Evolutionary conservation across 768 basidiomycete species (phyloP).

Genomic region (Crepidotus variabilis): DNA sequence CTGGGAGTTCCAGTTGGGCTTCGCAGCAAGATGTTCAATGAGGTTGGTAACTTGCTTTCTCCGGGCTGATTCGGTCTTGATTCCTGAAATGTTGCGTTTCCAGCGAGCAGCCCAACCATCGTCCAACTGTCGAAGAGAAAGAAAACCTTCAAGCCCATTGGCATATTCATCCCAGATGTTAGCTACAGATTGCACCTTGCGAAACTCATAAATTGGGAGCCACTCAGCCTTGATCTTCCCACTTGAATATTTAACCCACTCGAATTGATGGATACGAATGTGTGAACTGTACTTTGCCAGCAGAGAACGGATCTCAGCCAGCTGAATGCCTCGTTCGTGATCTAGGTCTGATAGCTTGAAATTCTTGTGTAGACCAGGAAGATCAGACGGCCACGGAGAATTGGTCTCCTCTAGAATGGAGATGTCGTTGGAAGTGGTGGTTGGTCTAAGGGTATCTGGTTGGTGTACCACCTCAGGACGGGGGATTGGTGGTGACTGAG

Average conservation of each 20-base stretch:
- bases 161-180: conserved; percentile 26
- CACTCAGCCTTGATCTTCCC: conserved; percentile 17
- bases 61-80: conserved; percentile 19
- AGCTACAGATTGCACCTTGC: conserved; percentile 9
- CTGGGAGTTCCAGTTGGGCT: conserved; percentile 17
- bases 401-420: neutral
- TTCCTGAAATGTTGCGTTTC: conserved; percentile 15
- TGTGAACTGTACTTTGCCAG: neutral
- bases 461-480: too few relatives aligned
- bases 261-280: conserved; percentile 12
- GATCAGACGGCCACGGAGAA: neutral
- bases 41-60: too few relatives aligned
- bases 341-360: neutral
- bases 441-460: too few relatives aligned
- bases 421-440: neutral
- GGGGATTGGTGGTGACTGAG: too few relatives aligned
- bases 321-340: neutral
- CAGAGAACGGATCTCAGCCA: neutral
- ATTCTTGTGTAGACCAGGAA: neutral
- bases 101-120: conserved; percentile 18
- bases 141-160: conserved; percentile 21
- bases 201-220: conserved; percentile 20
- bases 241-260: conserved; percentile 15
- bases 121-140: conserved; percentile 15
- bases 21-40: conserved; percentile 14